Evolutionary conservation across 768 basidiomycete genomes (phyloP).

Genomic region (Steccherinum ochraceum): DNA sequence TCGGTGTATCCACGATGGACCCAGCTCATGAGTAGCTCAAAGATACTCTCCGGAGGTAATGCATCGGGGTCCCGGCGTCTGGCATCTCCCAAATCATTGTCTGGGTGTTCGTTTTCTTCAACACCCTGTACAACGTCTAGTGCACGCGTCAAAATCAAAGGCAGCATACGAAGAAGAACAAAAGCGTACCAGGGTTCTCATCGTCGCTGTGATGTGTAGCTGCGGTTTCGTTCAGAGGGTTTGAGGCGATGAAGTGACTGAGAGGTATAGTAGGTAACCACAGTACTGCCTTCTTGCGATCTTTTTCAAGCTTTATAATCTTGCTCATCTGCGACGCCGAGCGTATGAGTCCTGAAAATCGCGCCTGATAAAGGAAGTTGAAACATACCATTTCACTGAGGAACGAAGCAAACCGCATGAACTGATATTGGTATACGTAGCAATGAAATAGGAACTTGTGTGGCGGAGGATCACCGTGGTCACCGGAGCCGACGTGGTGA

Average conservation of each 20-base stretch:
- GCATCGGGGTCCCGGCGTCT: constrained; percentile 67
- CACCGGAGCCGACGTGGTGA: constrained; percentile 18
- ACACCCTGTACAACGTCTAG: constrained; percentile 55
- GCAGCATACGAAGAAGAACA: neutral
- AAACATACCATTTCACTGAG: constrained; percentile 30
- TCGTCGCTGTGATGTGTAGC: constrained; percentile 47
- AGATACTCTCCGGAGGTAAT: constrained; percentile 53
- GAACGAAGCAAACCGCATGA: constrained; percentile 30
- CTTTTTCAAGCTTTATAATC: constrained; percentile 48
- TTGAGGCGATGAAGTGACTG: constrained; percentile 27
- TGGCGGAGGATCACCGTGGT: constrained; percentile 36
- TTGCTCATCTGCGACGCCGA: constrained; percentile 42
- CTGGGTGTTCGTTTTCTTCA: constrained; percentile 24
- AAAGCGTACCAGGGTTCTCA: constrained; percentile 52
- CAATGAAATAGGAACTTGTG: constrained; percentile 71
- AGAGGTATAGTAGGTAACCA: constrained; percentile 50
- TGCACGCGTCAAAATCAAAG: neutral
- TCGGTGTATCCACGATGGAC: constrained; percentile 34
- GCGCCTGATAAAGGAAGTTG: neutral
- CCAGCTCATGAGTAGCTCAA: constrained; percentile 46
- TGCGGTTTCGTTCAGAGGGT: constrained; percentile 40
- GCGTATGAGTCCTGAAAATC: neutral
- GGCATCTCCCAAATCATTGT: constrained; percentile 50
- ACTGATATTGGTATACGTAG: constrained; percentile 62
- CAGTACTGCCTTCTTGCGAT: constrained; percentile 32